Evolutionary conservation across 257 asterid species (phyloP).

Genomic region (Mitragyna speciosa): DNA sequence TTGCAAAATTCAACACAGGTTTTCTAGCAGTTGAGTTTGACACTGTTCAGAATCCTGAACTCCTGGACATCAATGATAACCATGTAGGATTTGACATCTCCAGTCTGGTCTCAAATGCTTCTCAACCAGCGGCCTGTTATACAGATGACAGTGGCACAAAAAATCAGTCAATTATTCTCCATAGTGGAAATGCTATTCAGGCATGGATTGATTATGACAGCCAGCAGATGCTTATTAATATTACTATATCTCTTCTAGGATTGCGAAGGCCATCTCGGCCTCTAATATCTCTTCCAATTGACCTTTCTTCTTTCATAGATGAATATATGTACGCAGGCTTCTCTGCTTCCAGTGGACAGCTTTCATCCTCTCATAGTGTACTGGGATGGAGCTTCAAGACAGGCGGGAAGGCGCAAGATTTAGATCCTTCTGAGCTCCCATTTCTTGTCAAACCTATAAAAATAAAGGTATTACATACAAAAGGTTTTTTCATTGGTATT

Average conservation of each 20-base stretch:
- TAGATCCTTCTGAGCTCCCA: constrained; percentile 31
- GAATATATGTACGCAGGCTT: constrained; percentile 43
- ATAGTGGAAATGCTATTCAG: constrained; percentile 14
- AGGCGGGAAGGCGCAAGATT: constrained; percentile 9
- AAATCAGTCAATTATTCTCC: constrained; percentile 5
- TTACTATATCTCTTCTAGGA: constrained; percentile 34
- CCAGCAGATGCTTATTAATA: constrained; percentile 17
- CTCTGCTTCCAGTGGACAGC: constrained; percentile 36
- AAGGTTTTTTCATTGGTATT: constrained; percentile 24
- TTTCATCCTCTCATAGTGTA: constrained; percentile 36
- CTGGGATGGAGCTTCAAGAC: constrained; percentile 52
- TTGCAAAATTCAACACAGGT: background rate
- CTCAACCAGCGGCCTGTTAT: constrained; percentile 17
- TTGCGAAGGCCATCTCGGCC: constrained; percentile 24
- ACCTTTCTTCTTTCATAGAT: constrained; percentile 27
- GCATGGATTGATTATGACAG: constrained; percentile 36
- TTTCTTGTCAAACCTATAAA: constrained; percentile 33
- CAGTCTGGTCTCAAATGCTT: constrained; percentile 13
- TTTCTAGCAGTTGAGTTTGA: constrained; percentile 20
- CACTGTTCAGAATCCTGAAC: constrained; percentile 15
- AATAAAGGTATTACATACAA: constrained; percentile 17
- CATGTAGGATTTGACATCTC: constrained; percentile 21
- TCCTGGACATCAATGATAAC: constrained; percentile 20
- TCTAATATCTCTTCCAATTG: constrained; percentile 20
- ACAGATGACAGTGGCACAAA: background rate